Evolutionary conservation across 441 rosid genomes (phyloP), one percentile per base, ranked within the genome.

Genomic region (Kokia cookei): DNA sequence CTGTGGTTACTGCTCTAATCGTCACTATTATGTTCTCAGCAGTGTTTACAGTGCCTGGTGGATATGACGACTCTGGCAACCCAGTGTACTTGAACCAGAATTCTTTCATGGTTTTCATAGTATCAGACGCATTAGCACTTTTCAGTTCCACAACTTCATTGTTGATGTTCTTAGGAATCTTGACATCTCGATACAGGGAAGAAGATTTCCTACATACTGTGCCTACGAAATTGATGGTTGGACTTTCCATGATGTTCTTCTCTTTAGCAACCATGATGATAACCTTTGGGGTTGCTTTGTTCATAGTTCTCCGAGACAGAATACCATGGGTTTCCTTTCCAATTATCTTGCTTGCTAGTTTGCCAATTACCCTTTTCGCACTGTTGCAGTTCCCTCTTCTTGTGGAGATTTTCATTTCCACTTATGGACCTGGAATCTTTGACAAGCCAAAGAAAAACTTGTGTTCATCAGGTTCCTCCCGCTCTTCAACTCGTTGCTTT

Each of bases 21-120:
- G 88, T 90, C 3, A 92, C 95, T 26, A 90, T 90, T 67, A 90
- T 90, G 90, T 90, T 92, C 51, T 80, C 97, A 3, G 90, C 87
- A 1, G 86, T 84, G 10, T 86, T 90, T 48, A 87, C 96, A 0
- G 81, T 78, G 71, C 97, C 97, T 0, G 87, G 86, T 1, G 89
- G 89, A 14, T 85, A 75, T 54, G 72, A 85, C 45, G 64, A 73
- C 0, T 50, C 22, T 0, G 96, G 93, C 11, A 5, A 1, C 3
- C 91, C 93, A 15, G 27, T 80, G 4, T 86, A 80, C 69, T 6
- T 67, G 58, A 2, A 79, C 14, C 61, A 45, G 0, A 78, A 13
- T 10, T 65, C 78, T 1, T 88, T 92, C 78, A 57, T 78, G 69
- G 55, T 89, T 24, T 92, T 84, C 81, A 77, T 91, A 0, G 66